Conservation (phyloP, 1,139 yeast species). For the Zygoascus sp. region DNA sequence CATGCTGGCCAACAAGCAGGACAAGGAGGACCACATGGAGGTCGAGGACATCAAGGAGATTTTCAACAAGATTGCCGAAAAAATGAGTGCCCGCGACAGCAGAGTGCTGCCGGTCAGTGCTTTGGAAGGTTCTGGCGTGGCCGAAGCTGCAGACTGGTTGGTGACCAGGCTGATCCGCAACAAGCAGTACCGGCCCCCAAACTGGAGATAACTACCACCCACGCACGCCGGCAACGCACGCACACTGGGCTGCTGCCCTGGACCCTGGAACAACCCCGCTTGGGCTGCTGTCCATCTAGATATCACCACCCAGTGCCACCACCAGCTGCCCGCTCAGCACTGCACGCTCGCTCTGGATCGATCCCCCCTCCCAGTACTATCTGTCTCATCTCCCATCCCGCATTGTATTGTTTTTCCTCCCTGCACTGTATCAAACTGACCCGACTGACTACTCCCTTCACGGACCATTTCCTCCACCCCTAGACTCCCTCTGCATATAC, state of each 20-base stretch:
- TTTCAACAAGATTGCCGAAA: constrained; percentile 72
- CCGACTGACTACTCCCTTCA: no score
- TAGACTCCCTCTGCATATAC: no score
- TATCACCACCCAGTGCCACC: not conserved
- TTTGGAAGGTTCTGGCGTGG: constrained; percentile 73
- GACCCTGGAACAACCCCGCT: no score
- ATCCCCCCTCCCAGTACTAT: no score
- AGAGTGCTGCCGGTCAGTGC: constrained; percentile 89
- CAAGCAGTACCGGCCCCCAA: constrained; percentile 70
- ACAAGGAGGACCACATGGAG: constrained; percentile 76
- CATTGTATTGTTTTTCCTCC: no score
- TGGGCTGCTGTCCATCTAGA: no score
- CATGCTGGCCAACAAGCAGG: constrained; percentile 96
- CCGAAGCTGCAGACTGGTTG: constrained; percentile 87
- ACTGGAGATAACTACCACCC: constrained; percentile 12
- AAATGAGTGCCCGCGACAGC: constrained; percentile 84
- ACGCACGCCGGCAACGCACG: not conserved
- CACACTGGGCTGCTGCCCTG: no score
- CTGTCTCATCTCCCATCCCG: no score
- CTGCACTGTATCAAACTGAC: no score
- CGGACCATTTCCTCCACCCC: no score
- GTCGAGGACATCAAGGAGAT: constrained; percentile 74
- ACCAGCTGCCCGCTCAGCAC: not conserved
- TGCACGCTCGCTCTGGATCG: not conserved
- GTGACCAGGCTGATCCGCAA: constrained; percentile 72